Evolutionary conservation across 2,329 filamentous ascomycete species (phyloP), one percentile per base, ranked within the genome.

Genomic region (Lachnellula cervina): DNA sequence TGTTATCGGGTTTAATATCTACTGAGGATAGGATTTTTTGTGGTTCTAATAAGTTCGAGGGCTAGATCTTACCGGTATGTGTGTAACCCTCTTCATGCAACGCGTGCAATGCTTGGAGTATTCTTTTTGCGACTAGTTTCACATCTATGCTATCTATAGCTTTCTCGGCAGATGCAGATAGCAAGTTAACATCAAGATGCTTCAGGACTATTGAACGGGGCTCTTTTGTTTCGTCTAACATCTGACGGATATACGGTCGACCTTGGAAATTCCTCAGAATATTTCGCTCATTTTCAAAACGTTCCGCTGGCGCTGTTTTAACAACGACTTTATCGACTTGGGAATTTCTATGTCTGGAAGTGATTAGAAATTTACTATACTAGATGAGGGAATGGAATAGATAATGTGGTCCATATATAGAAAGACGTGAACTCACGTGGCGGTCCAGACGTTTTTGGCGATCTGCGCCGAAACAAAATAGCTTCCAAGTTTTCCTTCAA

Each of bases 1-100:
- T 65, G 52, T 73, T 73, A 42, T 72, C 63, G 13, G 65, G 70
- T 50, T 73, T 73, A 42, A 64, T 61, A 37, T 64, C 60, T 63
- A 44, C 55, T 9, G 58, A 73, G 44, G 48, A 49, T 54, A 73
- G 38, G 48, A 49, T 54, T 34, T 62, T 56, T 52, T 51, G 48
- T 19, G 52, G 49, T 56, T 8, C 57, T 49, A 21, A 55, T 17
- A 58, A 53, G 19, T 49, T 57, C 48, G 59, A 47, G 19, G 54
- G 47, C 44, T 57, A 40, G 34, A 38, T 49, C 54, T 48, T 61
- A 65, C 63, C 58, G 52, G 62, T 64, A 57, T 65, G 56, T 57
- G 54, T 58, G 28, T 62, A 61, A 43, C 63, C 57, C 49, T 61
- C 60, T 57, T 64, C 57, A 63, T 64, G 60, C 42, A 65, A 56